These are phyloP conservation scores for Ramaria sp. DNA, from an alignment of 768 basidiomycete species.

Conservation along the genomic window DNA sequence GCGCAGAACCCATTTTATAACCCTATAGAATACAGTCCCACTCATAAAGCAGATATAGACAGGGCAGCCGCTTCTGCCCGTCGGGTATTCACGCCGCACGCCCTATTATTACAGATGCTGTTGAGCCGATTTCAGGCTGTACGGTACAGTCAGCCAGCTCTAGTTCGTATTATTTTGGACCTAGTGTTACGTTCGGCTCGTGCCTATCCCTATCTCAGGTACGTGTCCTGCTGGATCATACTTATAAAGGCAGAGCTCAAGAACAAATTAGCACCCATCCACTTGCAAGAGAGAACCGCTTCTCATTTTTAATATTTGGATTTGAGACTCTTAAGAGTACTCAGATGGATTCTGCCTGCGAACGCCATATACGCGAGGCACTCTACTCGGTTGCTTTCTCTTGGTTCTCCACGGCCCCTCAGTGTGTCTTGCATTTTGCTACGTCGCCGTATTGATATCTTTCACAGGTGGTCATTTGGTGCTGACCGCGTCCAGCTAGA, in stretches of 20 bases:
- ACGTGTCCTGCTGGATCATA: conserved; percentile 8
- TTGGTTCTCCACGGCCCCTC: conserved; percentile 91
- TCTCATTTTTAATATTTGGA: conserved; percentile 85
- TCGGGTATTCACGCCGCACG: conserved; percentile 73
- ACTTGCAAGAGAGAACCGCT: conserved; percentile 80
- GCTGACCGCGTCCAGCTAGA: conserved; percentile 84
- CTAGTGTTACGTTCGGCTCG: conserved; percentile 74
- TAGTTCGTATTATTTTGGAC: conserved; percentile 79
- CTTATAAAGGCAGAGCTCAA: background rate
- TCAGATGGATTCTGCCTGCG: conserved; percentile 71
- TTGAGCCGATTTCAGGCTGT: conserved; percentile 91
- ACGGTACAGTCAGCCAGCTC: conserved; percentile 71
- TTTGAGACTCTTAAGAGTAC: conserved; percentile 89
- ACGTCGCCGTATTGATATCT: background rate
- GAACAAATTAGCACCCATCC: conserved; percentile 65
- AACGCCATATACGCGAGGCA: conserved; percentile 60
- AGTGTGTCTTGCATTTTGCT: conserved; percentile 42
- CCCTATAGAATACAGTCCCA: conserved; percentile 81
- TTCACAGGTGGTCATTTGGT: conserved; percentile 86
- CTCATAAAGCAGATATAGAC: conserved; percentile 76
- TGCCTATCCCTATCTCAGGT: conserved; percentile 71
- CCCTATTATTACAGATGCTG: conserved; percentile 75
- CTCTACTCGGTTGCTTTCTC: conserved; percentile 75
- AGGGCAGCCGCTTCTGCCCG: conserved; percentile 58
- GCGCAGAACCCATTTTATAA: conserved; percentile 82